These are phyloP conservation scores for Aegilops longissima DNA, from an alignment of 176 grass and related monocot genomes.

Conservation along the genomic window DNA sequence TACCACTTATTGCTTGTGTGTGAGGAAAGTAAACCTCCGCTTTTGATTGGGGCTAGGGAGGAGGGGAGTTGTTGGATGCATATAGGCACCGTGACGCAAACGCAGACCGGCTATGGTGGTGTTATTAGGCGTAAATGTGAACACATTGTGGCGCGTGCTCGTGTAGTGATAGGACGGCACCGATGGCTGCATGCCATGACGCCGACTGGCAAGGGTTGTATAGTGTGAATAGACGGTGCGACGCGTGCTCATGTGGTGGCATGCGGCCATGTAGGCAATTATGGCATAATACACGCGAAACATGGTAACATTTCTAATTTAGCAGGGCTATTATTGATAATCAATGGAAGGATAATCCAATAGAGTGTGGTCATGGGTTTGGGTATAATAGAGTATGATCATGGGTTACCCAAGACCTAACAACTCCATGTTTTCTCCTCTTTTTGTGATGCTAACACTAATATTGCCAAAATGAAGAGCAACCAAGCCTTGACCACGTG, in stretches of 20 bases:
- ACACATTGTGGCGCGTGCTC: background rate
- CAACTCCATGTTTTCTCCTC: background rate
- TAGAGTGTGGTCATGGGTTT: background rate
- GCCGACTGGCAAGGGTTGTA: background rate
- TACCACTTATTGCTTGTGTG: background rate
- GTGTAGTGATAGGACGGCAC: background rate
- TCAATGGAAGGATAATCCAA: background rate
- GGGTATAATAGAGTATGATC: background rate
- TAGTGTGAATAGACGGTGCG: background rate
- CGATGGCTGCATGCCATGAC: background rate
- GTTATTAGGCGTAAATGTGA: constrained; percentile 2
- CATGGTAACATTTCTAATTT: background rate
- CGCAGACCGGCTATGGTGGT: background rate
- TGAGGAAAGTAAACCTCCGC: background rate
- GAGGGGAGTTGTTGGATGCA: background rate
- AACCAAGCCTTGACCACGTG: too few relatives aligned
- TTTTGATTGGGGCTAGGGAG: background rate
- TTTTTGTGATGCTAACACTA: background rate
- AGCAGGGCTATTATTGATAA: too few relatives aligned
- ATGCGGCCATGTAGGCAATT: background rate
- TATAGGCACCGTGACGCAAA: background rate
- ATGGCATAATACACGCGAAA: background rate
- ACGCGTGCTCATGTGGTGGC: background rate
- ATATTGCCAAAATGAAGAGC: too few relatives aligned
- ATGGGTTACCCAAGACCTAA: background rate